phyloP scores from a whole-genome alignment of 176 grass and related monocot genomes.

The Metroxylon sagu region DNA sequence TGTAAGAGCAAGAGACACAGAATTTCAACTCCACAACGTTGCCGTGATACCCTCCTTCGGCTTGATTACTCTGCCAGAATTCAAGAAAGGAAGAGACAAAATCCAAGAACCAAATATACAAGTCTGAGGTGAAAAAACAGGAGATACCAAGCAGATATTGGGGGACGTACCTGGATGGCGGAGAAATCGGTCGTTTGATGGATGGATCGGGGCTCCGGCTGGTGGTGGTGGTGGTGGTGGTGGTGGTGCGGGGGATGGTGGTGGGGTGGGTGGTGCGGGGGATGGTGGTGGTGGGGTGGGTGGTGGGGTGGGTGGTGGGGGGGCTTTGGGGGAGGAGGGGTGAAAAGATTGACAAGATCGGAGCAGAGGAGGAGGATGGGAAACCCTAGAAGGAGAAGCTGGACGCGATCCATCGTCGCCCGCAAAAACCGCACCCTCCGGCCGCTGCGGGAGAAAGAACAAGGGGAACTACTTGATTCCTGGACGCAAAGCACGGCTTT shows the following conservation, averaged over 20 bases:
- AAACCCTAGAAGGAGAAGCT: slow-evolving; percentile 53
- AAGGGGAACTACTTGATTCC: no score
- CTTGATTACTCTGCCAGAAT: slow-evolving; percentile 29
- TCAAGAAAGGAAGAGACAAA: background rate
- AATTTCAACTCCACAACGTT: slow-evolving; percentile 78
- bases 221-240: no score
- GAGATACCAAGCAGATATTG: background rate
- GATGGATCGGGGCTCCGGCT: slow-evolving; percentile 9
- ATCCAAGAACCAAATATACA: background rate
- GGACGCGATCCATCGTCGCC: no score
- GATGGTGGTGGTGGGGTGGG: no score
- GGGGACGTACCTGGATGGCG: slow-evolving; percentile 10
- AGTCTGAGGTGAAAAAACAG: background rate
- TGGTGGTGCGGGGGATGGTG: background rate
- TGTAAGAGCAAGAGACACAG: slow-evolving; percentile 84
- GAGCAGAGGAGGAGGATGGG: slow-evolving; percentile 91
- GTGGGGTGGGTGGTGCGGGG: no score
- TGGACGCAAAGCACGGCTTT: no score
- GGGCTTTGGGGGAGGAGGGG: slow-evolving; percentile 47
- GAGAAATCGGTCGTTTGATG: slow-evolving; percentile 12
- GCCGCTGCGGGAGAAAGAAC: no score
- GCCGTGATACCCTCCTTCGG: slow-evolving; percentile 58
- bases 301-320: no score
- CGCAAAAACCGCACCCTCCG: no score
- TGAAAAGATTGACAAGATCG: slow-evolving; percentile 73